A percentile compares a stretch with the other conserved stretches of the same genome.
Evolutionary conservation across 495 filamentous ascomycete genomes (phyloP).

Genomic region (Talaromyces borbonicus): DNA sequence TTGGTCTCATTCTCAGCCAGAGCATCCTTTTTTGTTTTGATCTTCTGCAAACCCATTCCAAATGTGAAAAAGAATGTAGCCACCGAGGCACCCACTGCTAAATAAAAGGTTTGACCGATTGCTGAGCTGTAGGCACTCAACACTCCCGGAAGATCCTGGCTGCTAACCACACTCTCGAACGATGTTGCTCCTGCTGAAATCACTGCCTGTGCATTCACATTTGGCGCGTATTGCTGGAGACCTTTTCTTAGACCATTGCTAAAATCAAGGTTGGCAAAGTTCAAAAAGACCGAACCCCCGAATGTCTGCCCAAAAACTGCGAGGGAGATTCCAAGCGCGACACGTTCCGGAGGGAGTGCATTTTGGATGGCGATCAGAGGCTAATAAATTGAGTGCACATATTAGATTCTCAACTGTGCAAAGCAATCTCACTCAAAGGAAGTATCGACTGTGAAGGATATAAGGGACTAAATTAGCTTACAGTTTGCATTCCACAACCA

Average conservation of each 20-base stretch:
- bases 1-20: too few relatives aligned
- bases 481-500: conserved; percentile 16
- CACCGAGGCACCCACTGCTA: too few relatives aligned
- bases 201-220: neutral
- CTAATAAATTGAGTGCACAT: too few relatives aligned
- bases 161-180: neutral
- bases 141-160: neutral
- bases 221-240: neutral
- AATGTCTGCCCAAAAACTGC: neutral
- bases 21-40: too few relatives aligned
- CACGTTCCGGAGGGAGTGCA: neutral
- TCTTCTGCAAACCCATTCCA: too few relatives aligned
- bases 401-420: too few relatives aligned
- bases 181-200: neutral
- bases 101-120: neutral
- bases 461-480: neutral
- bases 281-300: neutral
- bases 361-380: neutral
- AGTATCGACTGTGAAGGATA: too few relatives aligned
- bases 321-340: neutral
- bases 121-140: neutral
- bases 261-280: neutral
- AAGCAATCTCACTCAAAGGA: too few relatives aligned
- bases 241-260: neutral
- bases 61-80: too few relatives aligned